phyloP scores from a whole-genome alignment of 73 alveolate species.

The Durusdinium trenchii region DNA sequence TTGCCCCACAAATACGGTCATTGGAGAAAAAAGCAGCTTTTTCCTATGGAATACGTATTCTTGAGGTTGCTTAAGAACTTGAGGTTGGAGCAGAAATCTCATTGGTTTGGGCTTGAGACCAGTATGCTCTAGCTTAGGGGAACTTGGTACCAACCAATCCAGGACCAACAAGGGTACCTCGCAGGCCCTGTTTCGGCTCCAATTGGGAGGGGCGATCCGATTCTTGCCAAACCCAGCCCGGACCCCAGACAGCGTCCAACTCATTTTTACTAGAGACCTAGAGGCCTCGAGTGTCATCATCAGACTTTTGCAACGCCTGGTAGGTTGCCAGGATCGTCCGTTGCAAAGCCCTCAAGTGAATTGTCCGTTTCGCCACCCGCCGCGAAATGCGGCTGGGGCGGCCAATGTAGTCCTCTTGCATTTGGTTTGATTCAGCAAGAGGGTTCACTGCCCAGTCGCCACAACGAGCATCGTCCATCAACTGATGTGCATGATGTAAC shows the following conservation, averaged over 20 bases:
- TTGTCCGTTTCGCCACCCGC: neutral
- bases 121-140: too few relatives aligned
- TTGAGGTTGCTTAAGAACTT: neutral
- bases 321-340: neutral
- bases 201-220: neutral
- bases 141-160: too few relatives aligned
- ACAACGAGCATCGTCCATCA: neutral
- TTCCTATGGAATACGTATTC: neutral
- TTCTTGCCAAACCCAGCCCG: neutral
- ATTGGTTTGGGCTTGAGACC: too few relatives aligned
- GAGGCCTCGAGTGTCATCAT: neutral
- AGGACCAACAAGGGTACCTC: too few relatives aligned
- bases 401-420: constrained; percentile 47
- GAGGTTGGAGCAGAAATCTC: neutral
- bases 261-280: neutral
- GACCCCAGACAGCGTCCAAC: neutral
- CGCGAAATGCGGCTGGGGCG: neutral
- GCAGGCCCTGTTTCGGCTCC: too few relatives aligned
- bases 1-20: neutral
- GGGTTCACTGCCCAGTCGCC: neutral
- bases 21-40: neutral
- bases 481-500: neutral
- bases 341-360: neutral
- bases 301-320: neutral
- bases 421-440: neutral